Evolutionary conservation across 768 basidiomycete genomes (phyloP).

Genomic region (Mycena venus): DNA sequence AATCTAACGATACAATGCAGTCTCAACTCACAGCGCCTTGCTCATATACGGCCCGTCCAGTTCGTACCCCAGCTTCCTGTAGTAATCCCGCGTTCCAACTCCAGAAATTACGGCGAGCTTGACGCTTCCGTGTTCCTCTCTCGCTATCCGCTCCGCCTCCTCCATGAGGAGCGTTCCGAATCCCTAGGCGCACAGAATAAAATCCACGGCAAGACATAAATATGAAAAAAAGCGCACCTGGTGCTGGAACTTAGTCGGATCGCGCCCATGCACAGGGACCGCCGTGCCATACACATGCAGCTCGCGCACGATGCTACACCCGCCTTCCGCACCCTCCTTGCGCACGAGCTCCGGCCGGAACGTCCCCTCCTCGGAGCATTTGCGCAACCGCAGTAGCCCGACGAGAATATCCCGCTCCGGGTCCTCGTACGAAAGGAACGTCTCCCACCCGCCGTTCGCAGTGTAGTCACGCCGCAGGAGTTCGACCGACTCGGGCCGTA

Average conservation of each 20-base stretch:
- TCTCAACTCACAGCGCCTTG: slow-evolving; percentile 61
- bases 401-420: slow-evolving; percentile 97
- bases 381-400: slow-evolving; percentile 90
- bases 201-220: background rate
- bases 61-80: slow-evolving; percentile 93
- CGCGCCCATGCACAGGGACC: slow-evolving; percentile 95
- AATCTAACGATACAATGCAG: slow-evolving; percentile 25
- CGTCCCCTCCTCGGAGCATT: slow-evolving; percentile 97
- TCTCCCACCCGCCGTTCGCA: slow-evolving; percentile 99
- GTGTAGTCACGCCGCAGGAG: slow-evolving; percentile 95
- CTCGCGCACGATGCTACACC: slow-evolving; percentile 94
- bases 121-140: slow-evolving; percentile 95
- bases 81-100: slow-evolving; percentile 98
- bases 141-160: slow-evolving; percentile 97
- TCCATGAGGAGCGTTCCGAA: slow-evolving; percentile 99
- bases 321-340: slow-evolving; percentile 77
- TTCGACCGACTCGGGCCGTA: slow-evolving; percentile 95
- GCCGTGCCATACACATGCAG: slow-evolving; percentile 98
- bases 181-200: slow-evolving; percentile 64
- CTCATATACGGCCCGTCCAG: slow-evolving; percentile 99
- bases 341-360: slow-evolving; percentile 93
- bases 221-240: slow-evolving; percentile 65
- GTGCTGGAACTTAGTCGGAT: slow-evolving; percentile 99
- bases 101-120: slow-evolving; percentile 97
- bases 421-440: slow-evolving; percentile 98